Percentiles rank a stretch among this genome's conserved stretches.
These are phyloP conservation scores for Nematodospora valgi DNA, from an alignment of 805 yeast genomes.

Conservation along the genomic window DNA sequence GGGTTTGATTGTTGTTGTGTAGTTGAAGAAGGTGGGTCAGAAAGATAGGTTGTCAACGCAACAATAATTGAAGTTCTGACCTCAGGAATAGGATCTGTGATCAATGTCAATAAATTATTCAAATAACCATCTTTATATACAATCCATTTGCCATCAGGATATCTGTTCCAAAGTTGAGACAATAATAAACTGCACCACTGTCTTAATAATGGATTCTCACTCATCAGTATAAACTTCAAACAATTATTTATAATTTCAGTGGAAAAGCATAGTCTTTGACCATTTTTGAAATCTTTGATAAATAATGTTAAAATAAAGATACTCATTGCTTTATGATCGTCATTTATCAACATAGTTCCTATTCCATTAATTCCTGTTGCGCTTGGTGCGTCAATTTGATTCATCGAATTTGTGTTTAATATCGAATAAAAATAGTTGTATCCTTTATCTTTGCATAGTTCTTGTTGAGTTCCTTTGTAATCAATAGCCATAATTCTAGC, in stretches of 20 bases:
- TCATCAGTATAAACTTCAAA: conserved; percentile 57
- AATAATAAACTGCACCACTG: conserved; percentile 89
- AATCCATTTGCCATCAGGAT: conserved; percentile 72
- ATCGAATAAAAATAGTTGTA: conserved; percentile 83
- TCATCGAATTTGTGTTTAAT: conserved; percentile 44
- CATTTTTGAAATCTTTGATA: conserved; percentile 73
- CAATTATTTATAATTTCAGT: conserved; percentile 69
- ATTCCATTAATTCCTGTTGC: conserved; percentile 10
- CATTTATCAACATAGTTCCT: conserved; percentile 45
- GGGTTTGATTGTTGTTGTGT: conserved; percentile 10
- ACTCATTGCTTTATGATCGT: conserved; percentile 93
- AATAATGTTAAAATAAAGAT: conserved; percentile 86
- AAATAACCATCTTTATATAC: conserved; percentile 63
- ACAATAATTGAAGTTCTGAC: conserved; percentile 81
- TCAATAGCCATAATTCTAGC: conserved; percentile 97
- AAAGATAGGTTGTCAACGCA: conserved; percentile 67
- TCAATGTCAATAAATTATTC: conserved; percentile 50
- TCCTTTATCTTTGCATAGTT: conserved; percentile 86
- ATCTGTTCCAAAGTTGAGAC: conserved; percentile 70
- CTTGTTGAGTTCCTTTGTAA: conserved; percentile 84
- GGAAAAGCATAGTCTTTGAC: conserved; percentile 76
- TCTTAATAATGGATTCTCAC: conserved; percentile 81
- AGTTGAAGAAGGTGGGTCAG: conserved; percentile 31
- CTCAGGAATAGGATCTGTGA: conserved; percentile 92
- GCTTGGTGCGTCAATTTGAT: conserved; percentile 29